A percentile compares a stretch with the other conserved stretches of the same genome.
phyloP scores from a whole-genome alignment of 345 rosid species.

The Heritiera littoralis region DNA sequence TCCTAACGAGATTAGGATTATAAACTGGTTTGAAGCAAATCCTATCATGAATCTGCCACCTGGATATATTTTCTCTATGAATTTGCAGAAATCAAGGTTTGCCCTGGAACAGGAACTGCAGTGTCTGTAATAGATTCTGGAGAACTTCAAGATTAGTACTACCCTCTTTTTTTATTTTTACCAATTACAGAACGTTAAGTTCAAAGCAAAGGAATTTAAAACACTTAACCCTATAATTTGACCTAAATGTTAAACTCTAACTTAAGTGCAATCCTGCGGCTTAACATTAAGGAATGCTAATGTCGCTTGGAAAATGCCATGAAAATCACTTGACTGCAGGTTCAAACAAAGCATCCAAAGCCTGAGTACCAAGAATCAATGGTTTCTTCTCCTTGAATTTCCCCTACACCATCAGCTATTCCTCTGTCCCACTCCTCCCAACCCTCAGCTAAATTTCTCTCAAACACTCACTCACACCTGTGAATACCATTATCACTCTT shows the following conservation, averaged over 20 bases:
- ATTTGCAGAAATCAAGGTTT: neutral
- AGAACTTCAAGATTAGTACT: neutral
- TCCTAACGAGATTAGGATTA: neutral
- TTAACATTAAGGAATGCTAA: neutral
- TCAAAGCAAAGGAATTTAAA: neutral
- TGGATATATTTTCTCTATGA: neutral
- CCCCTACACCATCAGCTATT: neutral
- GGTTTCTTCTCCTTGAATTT: neutral
- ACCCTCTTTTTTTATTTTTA: neutral
- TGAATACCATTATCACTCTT: constrained; percentile 16
- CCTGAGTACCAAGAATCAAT: neutral
- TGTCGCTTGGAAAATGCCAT: too few species aligned
- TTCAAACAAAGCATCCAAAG: neutral
- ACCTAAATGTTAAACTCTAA: neutral
- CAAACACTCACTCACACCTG: constrained; percentile 5
- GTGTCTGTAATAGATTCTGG: neutral
- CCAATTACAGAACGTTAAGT: neutral
- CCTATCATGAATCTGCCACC: neutral
- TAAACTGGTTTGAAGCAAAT: neutral
- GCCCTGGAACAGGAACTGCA: neutral
- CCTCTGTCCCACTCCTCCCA: neutral
- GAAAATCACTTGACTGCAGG: neutral
- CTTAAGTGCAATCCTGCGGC: too few species aligned
- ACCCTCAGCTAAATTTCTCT: neutral
- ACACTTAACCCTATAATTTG: neutral